These are phyloP conservation scores for Leccinellum luteum DNA, from an alignment of 768 basidiomycete genomes.

Conservation along the genomic window DNA sequence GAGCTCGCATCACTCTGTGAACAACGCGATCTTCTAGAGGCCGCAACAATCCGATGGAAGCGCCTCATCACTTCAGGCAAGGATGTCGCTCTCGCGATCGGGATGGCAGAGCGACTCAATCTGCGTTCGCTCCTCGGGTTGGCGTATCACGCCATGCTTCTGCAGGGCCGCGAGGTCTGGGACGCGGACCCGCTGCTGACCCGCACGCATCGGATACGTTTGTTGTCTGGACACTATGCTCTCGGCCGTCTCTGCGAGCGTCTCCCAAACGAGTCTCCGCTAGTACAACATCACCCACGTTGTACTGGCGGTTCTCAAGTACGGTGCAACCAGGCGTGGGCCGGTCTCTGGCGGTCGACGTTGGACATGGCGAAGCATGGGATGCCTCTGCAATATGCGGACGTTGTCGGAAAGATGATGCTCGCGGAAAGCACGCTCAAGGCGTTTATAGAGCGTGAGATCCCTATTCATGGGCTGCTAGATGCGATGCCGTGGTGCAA, in stretches of 20 bases:
- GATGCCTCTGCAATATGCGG: slow-evolving; percentile 41
- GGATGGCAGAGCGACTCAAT: slow-evolving; percentile 47
- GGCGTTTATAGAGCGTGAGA: slow-evolving; percentile 43
- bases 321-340: slow-evolving; percentile 46
- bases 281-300: slow-evolving; percentile 39
- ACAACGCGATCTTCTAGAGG: slow-evolving; percentile 41
- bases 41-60: slow-evolving; percentile 45
- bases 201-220: slow-evolving; percentile 48
- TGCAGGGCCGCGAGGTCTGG: slow-evolving; percentile 50
- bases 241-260: slow-evolving; percentile 45
- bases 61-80: slow-evolving; percentile 44
- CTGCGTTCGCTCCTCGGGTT: slow-evolving; percentile 45
- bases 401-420: slow-evolving; percentile 45
- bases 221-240: slow-evolving; percentile 52
- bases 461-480: slow-evolving; percentile 37
- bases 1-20: slow-evolving; percentile 53
- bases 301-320: slow-evolving; percentile 39
- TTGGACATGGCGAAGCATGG: slow-evolving; percentile 39
- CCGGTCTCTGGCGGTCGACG: slow-evolving; percentile 43
- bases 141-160: slow-evolving; percentile 52
- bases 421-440: slow-evolving; percentile 47
- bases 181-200: slow-evolving; percentile 44
- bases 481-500: slow-evolving; percentile 47
- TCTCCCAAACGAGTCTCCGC: slow-evolving; percentile 42
- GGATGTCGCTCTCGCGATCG: slow-evolving; percentile 44